Percentiles rank a stretch among this genome's conserved stretches.
Evolutionary conservation across 768 basidiomycete species (phyloP).

Genomic region (Boletus pseudo-olivaceus): DNA sequence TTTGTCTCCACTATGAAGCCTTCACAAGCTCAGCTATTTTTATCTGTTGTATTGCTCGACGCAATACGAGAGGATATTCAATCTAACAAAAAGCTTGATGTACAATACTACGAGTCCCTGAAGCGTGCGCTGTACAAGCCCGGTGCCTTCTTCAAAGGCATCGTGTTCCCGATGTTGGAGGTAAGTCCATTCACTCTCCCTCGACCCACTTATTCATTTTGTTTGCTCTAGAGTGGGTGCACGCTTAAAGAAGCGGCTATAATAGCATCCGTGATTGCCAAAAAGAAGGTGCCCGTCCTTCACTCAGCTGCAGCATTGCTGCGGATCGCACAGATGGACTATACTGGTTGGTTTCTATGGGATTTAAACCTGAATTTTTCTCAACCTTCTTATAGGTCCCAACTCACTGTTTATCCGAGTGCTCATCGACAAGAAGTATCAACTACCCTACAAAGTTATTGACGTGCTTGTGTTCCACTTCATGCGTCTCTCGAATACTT

Average conservation of each 20-base stretch:
- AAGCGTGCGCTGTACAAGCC: slow-evolving; percentile 95
- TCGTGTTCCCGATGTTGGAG: slow-evolving; percentile 92
- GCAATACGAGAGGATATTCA: slow-evolving; percentile 86
- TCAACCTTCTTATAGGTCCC: slow-evolving; percentile 48
- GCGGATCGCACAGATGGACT: slow-evolving; percentile 94
- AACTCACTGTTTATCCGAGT: slow-evolving; percentile 97
- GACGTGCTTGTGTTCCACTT: slow-evolving; percentile 98
- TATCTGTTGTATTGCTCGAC: slow-evolving; percentile 88
- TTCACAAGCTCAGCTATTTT: slow-evolving; percentile 86
- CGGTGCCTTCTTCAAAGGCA: slow-evolving; percentile 96
- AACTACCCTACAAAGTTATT: slow-evolving; percentile 95
- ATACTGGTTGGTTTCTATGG: slow-evolving; percentile 56
- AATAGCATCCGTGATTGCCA: slow-evolving; percentile 84
- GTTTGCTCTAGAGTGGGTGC: slow-evolving; percentile 59
- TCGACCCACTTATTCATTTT: slow-evolving; percentile 28
- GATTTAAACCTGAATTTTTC: background rate
- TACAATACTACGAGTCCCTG: slow-evolving; percentile 91
- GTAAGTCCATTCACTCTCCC: slow-evolving; percentile 42
- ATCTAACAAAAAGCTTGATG: slow-evolving; percentile 82
- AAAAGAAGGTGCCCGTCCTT: slow-evolving; percentile 91
- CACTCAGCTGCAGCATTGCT: slow-evolving; percentile 95
- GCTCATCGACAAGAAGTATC: slow-evolving; percentile 95
- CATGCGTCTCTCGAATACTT: slow-evolving; percentile 90
- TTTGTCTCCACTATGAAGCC: slow-evolving; percentile 98
- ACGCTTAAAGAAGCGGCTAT: slow-evolving; percentile 94